Evolutionary conservation across 805 yeast species (phyloP).

Genomic region (Wickerhamomyces chambardii): DNA sequence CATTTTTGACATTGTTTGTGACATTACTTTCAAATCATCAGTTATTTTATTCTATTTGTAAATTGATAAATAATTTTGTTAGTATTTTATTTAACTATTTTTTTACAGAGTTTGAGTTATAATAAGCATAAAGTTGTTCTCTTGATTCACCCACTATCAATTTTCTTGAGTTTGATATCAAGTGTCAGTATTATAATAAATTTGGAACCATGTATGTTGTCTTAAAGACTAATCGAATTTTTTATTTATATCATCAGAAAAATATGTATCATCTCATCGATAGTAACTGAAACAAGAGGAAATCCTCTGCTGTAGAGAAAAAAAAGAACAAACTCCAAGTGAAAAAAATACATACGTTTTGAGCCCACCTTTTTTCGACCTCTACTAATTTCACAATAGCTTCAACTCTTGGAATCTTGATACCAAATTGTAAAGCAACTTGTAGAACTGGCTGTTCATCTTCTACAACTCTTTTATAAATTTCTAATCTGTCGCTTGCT

Average conservation of each 20-base stretch:
- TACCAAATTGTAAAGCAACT: slow-evolving; percentile 69
- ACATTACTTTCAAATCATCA: slow-evolving; percentile 49
- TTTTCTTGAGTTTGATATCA: too few relatives aligned
- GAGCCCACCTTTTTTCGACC: slow-evolving; percentile 55
- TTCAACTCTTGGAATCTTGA: slow-evolving; percentile 80
- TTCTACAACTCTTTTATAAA: slow-evolving; percentile 45
- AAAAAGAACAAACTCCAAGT: too few relatives aligned
- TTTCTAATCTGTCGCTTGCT: slow-evolving; percentile 46
- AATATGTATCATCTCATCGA: neutral
- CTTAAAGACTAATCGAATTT: slow-evolving; percentile 76
- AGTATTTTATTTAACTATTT: too few relatives aligned
- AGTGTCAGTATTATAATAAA: slow-evolving; percentile 13
- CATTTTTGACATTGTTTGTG: slow-evolving; percentile 61
- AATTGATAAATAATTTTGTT: slow-evolving; percentile 19
- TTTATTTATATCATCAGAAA: slow-evolving; percentile 33
- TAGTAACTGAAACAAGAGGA: too few relatives aligned
- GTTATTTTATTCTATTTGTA: slow-evolving; percentile 42
- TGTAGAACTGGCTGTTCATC: slow-evolving; percentile 55
- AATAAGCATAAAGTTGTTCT: too few relatives aligned
- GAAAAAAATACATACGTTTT: slow-evolving; percentile 53
- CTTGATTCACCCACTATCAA: too few relatives aligned
- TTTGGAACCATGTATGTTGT: slow-evolving; percentile 48
- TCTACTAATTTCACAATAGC: slow-evolving; percentile 68
- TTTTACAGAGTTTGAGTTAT: too few relatives aligned
- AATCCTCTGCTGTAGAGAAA: too few relatives aligned